Percentiles rank a stretch among this genome's conserved stretches.
Evolutionary conservation across 1,284 basidiomycete species (phyloP).

Genomic region (Pseudozyma hubeiensis): DNA sequence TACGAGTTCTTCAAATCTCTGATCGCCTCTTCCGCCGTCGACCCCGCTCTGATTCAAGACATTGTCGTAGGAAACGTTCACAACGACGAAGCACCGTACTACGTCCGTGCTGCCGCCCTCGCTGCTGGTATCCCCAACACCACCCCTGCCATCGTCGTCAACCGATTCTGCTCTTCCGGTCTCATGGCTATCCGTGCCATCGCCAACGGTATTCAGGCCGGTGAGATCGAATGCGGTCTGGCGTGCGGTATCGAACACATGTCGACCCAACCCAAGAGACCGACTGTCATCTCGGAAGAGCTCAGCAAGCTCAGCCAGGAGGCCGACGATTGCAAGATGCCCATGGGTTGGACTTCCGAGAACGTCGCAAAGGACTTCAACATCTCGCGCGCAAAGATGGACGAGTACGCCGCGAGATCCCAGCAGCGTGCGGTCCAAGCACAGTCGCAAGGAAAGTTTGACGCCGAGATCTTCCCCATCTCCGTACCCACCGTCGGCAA

Average conservation of each 20-base stretch:
- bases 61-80: slow-evolving; percentile 76
- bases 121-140: slow-evolving; percentile 84
- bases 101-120: slow-evolving; percentile 75
- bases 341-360: slow-evolving; percentile 91
- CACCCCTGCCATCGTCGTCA: slow-evolving; percentile 76
- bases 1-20: slow-evolving; percentile 72
- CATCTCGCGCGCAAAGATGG: slow-evolving; percentile 84
- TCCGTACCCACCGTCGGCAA: slow-evolving; percentile 71
- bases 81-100: slow-evolving; percentile 55
- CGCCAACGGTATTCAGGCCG: slow-evolving; percentile 81
- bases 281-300: slow-evolving; percentile 50
- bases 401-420: slow-evolving; percentile 83
- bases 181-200: slow-evolving; percentile 85
- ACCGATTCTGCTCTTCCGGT: slow-evolving; percentile 75
- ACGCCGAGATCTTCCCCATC: slow-evolving; percentile 80
- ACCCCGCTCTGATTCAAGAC: slow-evolving; percentile 79
- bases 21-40: slow-evolving; percentile 75
- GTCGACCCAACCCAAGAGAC: slow-evolving; percentile 67
- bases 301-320: slow-evolving; percentile 47
- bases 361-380: slow-evolving; percentile 78
- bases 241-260: slow-evolving; percentile 87
- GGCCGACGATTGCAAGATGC: slow-evolving; percentile 71
- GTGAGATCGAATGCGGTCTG: slow-evolving; percentile 86
- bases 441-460: slow-evolving; percentile 77
- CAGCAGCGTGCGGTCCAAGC: slow-evolving; percentile 80